These are phyloP conservation scores for Hygrophorus pudorinus DNA, from an alignment of 768 basidiomycete genomes.

Conservation along the genomic window DNA sequence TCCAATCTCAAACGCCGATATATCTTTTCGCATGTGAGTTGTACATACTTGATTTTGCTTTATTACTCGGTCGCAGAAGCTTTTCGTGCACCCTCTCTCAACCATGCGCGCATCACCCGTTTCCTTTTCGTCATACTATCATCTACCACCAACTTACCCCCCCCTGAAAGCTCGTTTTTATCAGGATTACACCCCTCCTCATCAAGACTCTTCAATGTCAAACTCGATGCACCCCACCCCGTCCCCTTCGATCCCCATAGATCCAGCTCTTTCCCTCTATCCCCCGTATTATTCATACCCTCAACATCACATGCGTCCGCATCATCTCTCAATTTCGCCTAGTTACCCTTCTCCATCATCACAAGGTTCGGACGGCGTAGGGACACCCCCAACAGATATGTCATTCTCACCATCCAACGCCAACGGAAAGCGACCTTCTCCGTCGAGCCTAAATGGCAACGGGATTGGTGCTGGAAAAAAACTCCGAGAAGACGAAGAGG, in stretches of 20 bases:
- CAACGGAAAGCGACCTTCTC: constrained; percentile 62
- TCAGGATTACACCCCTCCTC: constrained; percentile 24
- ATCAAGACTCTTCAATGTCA: constrained; percentile 31
- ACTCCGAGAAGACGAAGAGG: constrained; percentile 51
- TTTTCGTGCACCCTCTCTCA: not conserved
- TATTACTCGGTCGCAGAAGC: not conserved
- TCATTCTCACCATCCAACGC: constrained; percentile 39
- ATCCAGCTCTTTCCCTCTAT: constrained; percentile 62
- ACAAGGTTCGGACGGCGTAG: constrained; percentile 67
- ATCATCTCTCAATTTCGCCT: constrained; percentile 45
- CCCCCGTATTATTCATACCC: constrained; percentile 54
- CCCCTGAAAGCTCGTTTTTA: constrained; percentile 19
- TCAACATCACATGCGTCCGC: constrained; percentile 37
- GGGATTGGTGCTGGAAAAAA: constrained; percentile 45
- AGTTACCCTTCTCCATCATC: constrained; percentile 73
- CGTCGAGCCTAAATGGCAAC: constrained; percentile 30
- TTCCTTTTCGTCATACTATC: constrained; percentile 27
- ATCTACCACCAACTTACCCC: constrained; percentile 19
- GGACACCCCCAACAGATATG: constrained; percentile 61
- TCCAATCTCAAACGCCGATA: not conserved
- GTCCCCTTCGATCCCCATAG: constrained; percentile 55
- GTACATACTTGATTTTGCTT: not conserved
- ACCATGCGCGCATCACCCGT: constrained; percentile 23
- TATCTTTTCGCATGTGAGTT: not conserved
- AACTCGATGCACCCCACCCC: constrained; percentile 45